phyloP scores from a whole-genome alignment of 116 monocot species.

The Posidonia oceanica region DNA sequence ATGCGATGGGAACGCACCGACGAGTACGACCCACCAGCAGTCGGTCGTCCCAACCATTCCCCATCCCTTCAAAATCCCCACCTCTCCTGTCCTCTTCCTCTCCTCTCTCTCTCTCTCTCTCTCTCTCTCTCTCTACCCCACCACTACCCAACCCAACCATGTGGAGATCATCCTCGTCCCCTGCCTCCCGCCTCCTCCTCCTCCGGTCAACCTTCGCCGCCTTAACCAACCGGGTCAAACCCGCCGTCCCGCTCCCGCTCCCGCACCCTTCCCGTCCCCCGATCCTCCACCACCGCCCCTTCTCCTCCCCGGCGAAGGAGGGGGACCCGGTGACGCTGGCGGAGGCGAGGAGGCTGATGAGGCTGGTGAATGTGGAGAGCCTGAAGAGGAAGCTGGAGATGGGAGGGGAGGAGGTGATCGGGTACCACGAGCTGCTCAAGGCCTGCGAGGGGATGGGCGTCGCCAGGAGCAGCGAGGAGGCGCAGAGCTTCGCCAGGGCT shows the following conservation, averaged over 20 bases:
- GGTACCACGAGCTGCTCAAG: slow-evolving; percentile 56
- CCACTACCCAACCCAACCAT: not conserved
- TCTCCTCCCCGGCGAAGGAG: not conserved
- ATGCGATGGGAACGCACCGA: too few species aligned
- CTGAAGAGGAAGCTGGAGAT: slow-evolving; percentile 61
- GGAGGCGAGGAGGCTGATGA: slow-evolving; percentile 77
- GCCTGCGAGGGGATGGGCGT: slow-evolving; percentile 60
- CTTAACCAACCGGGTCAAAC: not conserved
- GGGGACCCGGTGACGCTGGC: slow-evolving; percentile 24
- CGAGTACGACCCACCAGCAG: too few species aligned
- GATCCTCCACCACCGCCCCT: not conserved
- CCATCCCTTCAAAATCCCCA: not conserved
- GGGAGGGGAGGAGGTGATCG: slow-evolving; percentile 62
- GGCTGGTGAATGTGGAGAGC: slow-evolving; percentile 77
- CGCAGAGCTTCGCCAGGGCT: slow-evolving; percentile 46
- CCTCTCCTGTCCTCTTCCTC: not conserved
- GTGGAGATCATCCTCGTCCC: not conserved
- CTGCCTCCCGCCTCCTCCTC: not conserved
- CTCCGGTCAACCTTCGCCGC: not conserved
- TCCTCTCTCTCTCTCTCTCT: not conserved
- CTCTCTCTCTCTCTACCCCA: not conserved
- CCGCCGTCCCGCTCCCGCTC: not conserved
- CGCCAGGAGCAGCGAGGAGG: slow-evolving; percentile 53
- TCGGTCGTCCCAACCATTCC: too few species aligned
- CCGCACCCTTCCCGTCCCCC: not conserved